These are phyloP conservation scores for Beta vulgaris DNA, from an alignment of 148 eudicot species.

Conservation along the genomic window DNA sequence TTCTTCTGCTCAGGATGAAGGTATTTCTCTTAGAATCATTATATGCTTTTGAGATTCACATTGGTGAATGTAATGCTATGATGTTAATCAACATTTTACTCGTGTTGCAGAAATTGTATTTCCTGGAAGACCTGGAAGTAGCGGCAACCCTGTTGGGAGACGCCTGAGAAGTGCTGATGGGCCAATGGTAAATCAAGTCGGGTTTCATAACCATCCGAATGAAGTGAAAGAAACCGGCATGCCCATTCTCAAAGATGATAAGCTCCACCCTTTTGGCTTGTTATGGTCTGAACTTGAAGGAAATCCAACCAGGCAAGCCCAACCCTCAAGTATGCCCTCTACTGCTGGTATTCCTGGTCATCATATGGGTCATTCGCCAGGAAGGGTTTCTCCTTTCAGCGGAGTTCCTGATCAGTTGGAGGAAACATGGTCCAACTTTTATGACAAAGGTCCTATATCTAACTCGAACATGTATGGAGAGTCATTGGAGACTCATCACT, in stretches of 20 bases:
- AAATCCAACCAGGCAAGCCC: slow-evolving; percentile 44
- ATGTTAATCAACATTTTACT: slow-evolving; percentile 10
- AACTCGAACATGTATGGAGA: slow-evolving; percentile 55
- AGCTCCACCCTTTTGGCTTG: slow-evolving; percentile 90
- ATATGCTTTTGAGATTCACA: background rate
- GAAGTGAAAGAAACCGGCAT: slow-evolving; percentile 39
- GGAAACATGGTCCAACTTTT: slow-evolving; percentile 55
- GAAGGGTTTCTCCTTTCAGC: slow-evolving; percentile 40
- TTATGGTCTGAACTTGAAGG: slow-evolving; percentile 91
- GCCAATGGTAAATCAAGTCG: slow-evolving; percentile 33
- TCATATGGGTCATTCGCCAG: slow-evolving; percentile 37
- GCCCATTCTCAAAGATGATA: slow-evolving; percentile 43
- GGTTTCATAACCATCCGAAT: slow-evolving; percentile 35
- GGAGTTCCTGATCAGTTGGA: slow-evolving; percentile 41
- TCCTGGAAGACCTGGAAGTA: slow-evolving; percentile 77
- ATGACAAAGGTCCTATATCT: slow-evolving; percentile 42
- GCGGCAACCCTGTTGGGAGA: slow-evolving; percentile 42
- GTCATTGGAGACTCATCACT: slow-evolving; percentile 49
- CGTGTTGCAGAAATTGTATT: slow-evolving; percentile 67
- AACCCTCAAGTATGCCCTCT: slow-evolving; percentile 38
- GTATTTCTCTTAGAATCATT: slow-evolving; percentile 28
- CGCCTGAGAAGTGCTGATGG: slow-evolving; percentile 38
- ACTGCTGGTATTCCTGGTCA: slow-evolving; percentile 41
- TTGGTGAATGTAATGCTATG: background rate
- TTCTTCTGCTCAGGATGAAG: slow-evolving; percentile 72